Conservation (phyloP, 345 rosid genomes). For the Brassica rapa region DNA sequence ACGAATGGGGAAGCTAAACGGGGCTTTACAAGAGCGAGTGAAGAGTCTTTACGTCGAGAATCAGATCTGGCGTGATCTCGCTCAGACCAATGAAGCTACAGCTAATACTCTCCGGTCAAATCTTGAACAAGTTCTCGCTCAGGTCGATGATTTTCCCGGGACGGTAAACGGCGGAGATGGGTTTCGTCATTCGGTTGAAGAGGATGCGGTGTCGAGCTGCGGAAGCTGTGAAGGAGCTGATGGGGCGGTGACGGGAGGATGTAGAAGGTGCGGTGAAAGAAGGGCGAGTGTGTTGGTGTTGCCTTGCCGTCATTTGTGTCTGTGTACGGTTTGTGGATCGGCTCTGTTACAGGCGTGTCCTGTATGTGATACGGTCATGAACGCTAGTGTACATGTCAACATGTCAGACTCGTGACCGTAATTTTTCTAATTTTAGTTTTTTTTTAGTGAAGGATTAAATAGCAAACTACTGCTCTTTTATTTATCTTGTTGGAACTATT, state of each 20-base stretch:
- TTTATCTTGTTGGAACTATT: background rate
- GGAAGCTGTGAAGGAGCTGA: conserved; percentile 54
- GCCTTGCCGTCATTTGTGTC: conserved; percentile 86
- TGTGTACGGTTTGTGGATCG: conserved; percentile 71
- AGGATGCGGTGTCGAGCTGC: conserved; percentile 65
- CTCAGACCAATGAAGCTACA: conserved; percentile 69
- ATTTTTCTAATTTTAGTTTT: background rate
- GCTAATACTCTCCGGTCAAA: conserved; percentile 61
- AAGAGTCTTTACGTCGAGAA: conserved; percentile 60
- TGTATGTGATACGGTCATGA: conserved; percentile 52
- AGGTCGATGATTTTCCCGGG: conserved; percentile 52
- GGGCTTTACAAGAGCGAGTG: conserved; percentile 73
- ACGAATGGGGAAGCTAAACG: conserved; percentile 57
- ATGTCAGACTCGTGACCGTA: conserved; percentile 37
- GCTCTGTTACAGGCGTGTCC: conserved; percentile 48
- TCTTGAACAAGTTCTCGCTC: conserved; percentile 67
- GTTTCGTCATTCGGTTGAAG: conserved; percentile 30
- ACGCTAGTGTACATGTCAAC: conserved; percentile 71
- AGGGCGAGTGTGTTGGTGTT: conserved; percentile 71
- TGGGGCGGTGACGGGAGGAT: conserved; percentile 26
- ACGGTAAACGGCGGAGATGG: background rate
- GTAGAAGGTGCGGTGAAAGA: conserved; percentile 61
- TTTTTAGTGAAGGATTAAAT: conserved; percentile 38
- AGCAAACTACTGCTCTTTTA: conserved; percentile 8
- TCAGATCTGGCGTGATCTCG: conserved; percentile 69